A percentile compares a stretch with the other conserved stretches of the same genome.
Evolutionary conservation across 768 basidiomycete genomes (phyloP).

Genomic region (Gloeostereum incarnatum): DNA sequence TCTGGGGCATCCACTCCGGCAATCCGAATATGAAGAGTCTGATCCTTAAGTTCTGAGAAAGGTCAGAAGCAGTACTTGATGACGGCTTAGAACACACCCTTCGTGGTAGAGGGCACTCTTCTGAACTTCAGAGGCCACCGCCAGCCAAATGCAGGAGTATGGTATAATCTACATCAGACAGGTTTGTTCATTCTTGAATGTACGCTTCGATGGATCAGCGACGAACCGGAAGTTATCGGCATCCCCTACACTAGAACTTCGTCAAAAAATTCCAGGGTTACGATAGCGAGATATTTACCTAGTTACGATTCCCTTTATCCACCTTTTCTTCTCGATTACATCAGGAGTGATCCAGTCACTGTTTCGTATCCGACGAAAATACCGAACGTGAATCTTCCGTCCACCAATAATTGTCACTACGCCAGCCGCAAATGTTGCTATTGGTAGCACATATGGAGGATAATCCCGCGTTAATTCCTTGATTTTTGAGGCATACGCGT

Average conservation of each 20-base stretch:
- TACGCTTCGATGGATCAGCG: not conserved
- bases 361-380: conserved; percentile 50
- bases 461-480: not conserved
- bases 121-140: conserved; percentile 66
- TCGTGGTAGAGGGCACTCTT: conserved; percentile 43
- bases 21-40: conserved; percentile 83
- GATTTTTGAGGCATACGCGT: not conserved
- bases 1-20: conserved; percentile 94
- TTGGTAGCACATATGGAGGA: conserved; percentile 17
- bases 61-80: not conserved
- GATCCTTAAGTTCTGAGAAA: conserved; percentile 54
- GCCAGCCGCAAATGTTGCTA: conserved; percentile 31
- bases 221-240: conserved; percentile 68
- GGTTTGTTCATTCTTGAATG: not conserved
- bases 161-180: conserved; percentile 41
- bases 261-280: not conserved
- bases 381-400: conserved; percentile 34
- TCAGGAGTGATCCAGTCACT: conserved; percentile 65
- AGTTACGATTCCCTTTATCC: conserved; percentile 78
- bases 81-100: conserved; percentile 36
- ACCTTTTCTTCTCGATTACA: conserved; percentile 44
- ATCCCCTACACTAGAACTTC: conserved; percentile 59
- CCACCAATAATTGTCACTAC: conserved; percentile 23
- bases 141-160: conserved; percentile 75
- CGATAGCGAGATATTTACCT: conserved; percentile 32